Evolutionary conservation across 148 eudicot species (phyloP), one percentile per base, ranked within the genome.

Genomic region (Pouteria glomerata): DNA sequence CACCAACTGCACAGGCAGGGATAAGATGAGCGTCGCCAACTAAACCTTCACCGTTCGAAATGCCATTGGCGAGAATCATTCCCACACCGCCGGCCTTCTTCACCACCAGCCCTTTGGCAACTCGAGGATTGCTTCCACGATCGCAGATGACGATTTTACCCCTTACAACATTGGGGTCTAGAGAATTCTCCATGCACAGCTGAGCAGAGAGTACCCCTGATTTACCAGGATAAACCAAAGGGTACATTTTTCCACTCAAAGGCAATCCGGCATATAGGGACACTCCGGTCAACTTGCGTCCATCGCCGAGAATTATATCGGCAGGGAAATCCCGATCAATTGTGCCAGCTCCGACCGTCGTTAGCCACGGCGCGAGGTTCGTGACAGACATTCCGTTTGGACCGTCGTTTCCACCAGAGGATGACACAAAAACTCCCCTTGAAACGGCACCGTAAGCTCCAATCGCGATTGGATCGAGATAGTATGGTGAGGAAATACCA

Each of bases 371-470:
- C 0, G 99, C 97, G 16, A 95, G 81, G 66, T 95, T 95, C 3
- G 99, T 95, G 3, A 92, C 99, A 7, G 99, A 95, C 97, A 95
- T 89, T 1, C 77, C 84, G 42, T 88, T 92, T 0, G 99, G 99
- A 3, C 99, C 99, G 12, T 95, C 99, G 41, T 95, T 95, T 2
- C 99, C 99, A 0, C 96, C 99, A 0, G 99, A 95, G 4, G 96
- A 88, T 0, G 99, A 83, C 0, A 95, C 93, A 45, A 92, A 95
- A 0, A 95, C 85, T 0, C 99, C 99, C 19, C 90, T 77, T 0
- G 99, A 82, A 51, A 83, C 96, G 10, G 99, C 99, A 0, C 94
- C 97, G 37, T 89, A 95, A 0, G 99, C 73, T 19, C 99, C 99
- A 60, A 95, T 95, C 0, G 99, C 99, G 35, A 95, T 95, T 12